Percentiles rank a stretch among this genome's conserved stretches.
Conservation (phyloP, 805 yeast genomes). For the Candida peoriensis region DNA sequence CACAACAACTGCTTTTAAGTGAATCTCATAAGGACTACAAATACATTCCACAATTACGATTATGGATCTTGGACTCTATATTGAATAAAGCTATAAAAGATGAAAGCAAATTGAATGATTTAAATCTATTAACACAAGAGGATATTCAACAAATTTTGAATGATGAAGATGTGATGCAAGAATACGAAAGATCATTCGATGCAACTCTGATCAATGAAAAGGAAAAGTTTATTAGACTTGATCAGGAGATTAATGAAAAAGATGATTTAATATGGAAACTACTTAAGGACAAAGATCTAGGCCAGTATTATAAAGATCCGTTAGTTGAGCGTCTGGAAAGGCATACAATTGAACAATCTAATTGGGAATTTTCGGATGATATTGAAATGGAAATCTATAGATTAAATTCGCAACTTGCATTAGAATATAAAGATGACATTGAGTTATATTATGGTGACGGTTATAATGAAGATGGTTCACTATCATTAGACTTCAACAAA, state of each 20-base stretch:
- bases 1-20: constrained; percentile 29
- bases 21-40: constrained; percentile 35
- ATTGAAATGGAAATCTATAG: too few species aligned
- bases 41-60: constrained; percentile 48
- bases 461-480: too few species aligned
- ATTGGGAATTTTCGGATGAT: background rate
- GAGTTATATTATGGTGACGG: too few species aligned
- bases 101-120: constrained; percentile 26
- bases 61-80: constrained; percentile 44
- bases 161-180: constrained; percentile 26
- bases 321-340: background rate
- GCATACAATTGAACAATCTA: background rate
- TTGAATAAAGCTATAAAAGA: constrained; percentile 18
- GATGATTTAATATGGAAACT: background rate
- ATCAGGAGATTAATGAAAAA: background rate
- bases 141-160: constrained; percentile 6
- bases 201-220: constrained; percentile 28
- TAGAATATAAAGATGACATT: background rate
- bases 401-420: background rate
- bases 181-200: constrained; percentile 27
- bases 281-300: background rate
- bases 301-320: background rate
- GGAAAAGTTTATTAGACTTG: constrained; percentile 26
- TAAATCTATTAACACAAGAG: constrained; percentile 9
- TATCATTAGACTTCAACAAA: background rate